Evolutionary conservation across 2,329 filamentous ascomycete species (phyloP), one percentile per base, ranked within the genome.

Genomic region (Penicillium griseofulvum): DNA sequence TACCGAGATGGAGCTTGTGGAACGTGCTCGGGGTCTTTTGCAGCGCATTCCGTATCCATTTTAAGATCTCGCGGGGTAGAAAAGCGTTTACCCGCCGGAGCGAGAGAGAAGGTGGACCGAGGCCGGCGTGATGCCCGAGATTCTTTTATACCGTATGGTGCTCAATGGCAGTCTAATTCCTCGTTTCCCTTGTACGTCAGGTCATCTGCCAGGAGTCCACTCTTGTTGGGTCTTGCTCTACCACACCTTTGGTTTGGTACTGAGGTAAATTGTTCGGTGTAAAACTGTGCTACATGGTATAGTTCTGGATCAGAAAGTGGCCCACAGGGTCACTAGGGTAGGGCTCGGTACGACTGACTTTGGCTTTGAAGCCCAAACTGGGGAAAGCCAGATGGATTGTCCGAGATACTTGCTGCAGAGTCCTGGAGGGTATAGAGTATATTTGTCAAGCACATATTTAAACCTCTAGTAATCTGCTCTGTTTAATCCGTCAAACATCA

Each of bases 41-140:
- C 41, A 58, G 59, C 58, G 58, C 46, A 24, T 58, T 46, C 43
- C 41, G 52, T 54, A 39, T 22, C 58, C 52, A 55, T 39, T 63
- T 58, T 49, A 19, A 39, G 26, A 26, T 12, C 41, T 26, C 31
- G 54, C 36, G 54, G 54, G 55, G 43, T 49, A 54, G 9, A 29
- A 14, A 24, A 8, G 6, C 34, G 56, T 50, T 58, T 55, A 56
- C 43, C 56, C 61, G 56, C 49, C 42, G 29, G 33, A 17, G 37
- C 33, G 28, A 24, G 34, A 47, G 50, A n/a, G 43, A 39, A 56
- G 34, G 48, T 58, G 28, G 39, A 36, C 53, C 58, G 62, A 61
- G 52, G 19, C 47, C 56, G 55, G 55, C 46, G 29, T 24, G 24
- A 53, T 59, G 26, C 11, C 56, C 58, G 56, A 58, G 41, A 48